phyloP scores from a whole-genome alignment of 2,329 filamentous ascomycete genomes.

The Fusarium sp. region DNA sequence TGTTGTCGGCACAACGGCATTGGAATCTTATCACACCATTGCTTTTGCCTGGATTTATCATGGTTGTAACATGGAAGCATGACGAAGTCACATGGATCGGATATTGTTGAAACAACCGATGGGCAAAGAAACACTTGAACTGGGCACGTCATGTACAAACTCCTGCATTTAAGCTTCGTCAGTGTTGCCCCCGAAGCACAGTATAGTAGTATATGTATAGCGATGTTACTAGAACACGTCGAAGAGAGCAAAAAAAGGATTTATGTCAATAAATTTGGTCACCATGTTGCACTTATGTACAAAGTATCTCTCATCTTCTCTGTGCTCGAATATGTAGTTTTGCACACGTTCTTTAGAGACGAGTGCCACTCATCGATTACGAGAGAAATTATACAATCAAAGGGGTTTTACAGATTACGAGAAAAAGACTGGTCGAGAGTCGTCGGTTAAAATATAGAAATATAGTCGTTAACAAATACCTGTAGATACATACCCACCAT shows the following conservation, averaged over 20 bases:
- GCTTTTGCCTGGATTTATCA: constrained; percentile 4
- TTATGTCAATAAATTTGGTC: background rate
- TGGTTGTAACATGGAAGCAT: constrained; percentile 1
- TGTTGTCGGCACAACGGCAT: constrained; percentile 7
- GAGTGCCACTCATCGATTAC: background rate
- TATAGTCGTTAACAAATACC: background rate
- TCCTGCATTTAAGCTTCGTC: background rate
- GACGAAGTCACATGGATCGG: background rate
- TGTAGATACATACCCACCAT: background rate
- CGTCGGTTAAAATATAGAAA: background rate
- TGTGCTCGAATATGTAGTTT: constrained; percentile 28
- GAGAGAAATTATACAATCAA: background rate
- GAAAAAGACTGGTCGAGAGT: background rate
- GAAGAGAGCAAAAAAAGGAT: constrained; percentile 14
- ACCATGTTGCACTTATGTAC: constrained; percentile 22
- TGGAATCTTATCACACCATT: background rate
- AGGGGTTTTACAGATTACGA: background rate
- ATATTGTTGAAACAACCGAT: background rate
- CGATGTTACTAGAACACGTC: background rate
- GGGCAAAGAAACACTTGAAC: background rate
- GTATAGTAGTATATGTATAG: background rate
- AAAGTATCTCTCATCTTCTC: constrained; percentile 24
- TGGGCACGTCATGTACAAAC: background rate
- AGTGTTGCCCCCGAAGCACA: background rate
- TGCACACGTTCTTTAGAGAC: background rate